Base-by-base conservation (phyloP, 2,329 filamentous ascomycete genomes). In the Colletotrichum sansevieriae region DNA sequence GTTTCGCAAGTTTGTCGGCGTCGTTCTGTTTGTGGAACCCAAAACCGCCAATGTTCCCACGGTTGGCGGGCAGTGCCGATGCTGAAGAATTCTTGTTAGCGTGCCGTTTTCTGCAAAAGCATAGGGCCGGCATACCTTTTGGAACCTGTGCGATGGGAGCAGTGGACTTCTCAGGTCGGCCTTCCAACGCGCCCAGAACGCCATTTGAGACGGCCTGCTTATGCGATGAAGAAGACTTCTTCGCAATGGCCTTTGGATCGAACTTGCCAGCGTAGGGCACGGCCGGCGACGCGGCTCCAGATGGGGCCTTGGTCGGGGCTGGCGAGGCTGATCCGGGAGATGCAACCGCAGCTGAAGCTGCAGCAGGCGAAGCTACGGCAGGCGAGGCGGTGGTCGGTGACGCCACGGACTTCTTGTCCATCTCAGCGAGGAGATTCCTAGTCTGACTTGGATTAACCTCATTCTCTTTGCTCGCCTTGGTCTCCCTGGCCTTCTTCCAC, bases 401-500 rank as follows among this genome's bases (percentile, higher is more conserved):
- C n/a, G 73, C 74, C 59, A 83, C 81, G 70, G 83, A 88, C 79
- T 88, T 93, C 76, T 89, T 89, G 77, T 92, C 92, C 85, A 92
- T 93, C 78, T 92, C 89, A 74, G 91, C 89, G 65, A 92, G 82
- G 63, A 94, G 87, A 74, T 87, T 92, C 73, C 88, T 85, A 44
- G 90, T 87, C 71, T 89, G 90, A 66, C 87, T 88, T 46, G 88
- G 84, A 61, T 88, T 89, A 51, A 90, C 85, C 74, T 92, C 88
- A 75, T 89, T 90, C 76, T 92, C 88, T 77, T 93, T 93, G 71
- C 87, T 87, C 74, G 91, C 91, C 73, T 91, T 91, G 76, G 90
- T 89, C 72, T 93, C 92, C 77, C 94, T 91, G 80, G 95, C 95
- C 80, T 94, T 92, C 81, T 97, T 97, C 95, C 94, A 97, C 65